Conservation (phyloP, 2,329 filamentous ascomycete genomes). For the Trichothecium sympodiale region DNA sequence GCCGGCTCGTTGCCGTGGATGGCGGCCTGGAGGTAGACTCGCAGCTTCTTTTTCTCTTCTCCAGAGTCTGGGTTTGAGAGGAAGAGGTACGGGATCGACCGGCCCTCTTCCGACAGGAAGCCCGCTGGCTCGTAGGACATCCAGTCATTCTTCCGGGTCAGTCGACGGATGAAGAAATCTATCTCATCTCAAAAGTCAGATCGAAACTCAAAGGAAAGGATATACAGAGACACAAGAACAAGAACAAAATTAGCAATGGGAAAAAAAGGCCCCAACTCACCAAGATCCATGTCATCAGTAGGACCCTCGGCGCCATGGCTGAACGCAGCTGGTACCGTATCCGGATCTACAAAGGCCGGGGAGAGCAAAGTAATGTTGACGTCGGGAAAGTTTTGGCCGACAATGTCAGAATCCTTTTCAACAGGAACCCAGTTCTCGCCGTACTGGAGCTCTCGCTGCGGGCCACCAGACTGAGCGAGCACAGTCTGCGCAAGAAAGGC, state of each 20-base stretch:
- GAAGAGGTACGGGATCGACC: slow-evolving; percentile 7
- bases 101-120: slow-evolving; percentile 16
- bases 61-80: slow-evolving; percentile 3
- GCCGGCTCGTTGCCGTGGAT: slow-evolving; percentile 18
- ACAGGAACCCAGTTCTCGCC: slow-evolving; percentile 9
- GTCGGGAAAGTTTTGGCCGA: slow-evolving; percentile 17
- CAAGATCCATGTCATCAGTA: slow-evolving; percentile 16
- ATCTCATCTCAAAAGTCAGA: neutral
- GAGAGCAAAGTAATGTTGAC: slow-evolving; percentile 16
- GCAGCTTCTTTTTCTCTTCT: slow-evolving; percentile 8
- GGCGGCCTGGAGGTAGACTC: slow-evolving; percentile 15
- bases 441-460: slow-evolving; percentile 5
- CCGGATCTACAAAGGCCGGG: slow-evolving; percentile 15
- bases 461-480: slow-evolving; percentile 4
- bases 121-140: slow-evolving; percentile 13
- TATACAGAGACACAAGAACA: neutral
- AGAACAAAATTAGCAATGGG: neutral
- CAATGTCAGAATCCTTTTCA: slow-evolving; percentile 14
- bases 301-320: slow-evolving; percentile 16
- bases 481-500: slow-evolving; percentile 4
- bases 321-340: slow-evolving; percentile 13
- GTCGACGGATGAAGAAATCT: slow-evolving; percentile 16
- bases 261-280: slow-evolving; percentile 7
- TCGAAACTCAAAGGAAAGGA: too few species aligned
- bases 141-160: slow-evolving; percentile 17